These are phyloP conservation scores for Gossypium thurberi DNA, from an alignment of 345 rosid species.

Conservation along the genomic window DNA sequence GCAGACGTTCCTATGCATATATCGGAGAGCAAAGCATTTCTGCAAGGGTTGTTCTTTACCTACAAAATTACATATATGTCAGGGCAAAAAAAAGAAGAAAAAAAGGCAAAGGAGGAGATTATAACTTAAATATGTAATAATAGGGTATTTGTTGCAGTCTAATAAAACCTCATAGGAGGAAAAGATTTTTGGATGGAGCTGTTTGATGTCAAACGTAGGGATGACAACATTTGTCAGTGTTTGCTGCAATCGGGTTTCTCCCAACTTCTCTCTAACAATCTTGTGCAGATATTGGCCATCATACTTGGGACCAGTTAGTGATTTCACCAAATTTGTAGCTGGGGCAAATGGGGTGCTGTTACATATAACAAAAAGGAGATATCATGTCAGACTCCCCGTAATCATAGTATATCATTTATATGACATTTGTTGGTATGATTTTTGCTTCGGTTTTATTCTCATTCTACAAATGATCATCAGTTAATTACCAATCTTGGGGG, in stretches of 20 bases:
- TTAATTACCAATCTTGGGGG: conserved; percentile 14
- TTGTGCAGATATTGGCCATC: conserved; percentile 34
- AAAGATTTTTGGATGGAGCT: conserved; percentile 44
- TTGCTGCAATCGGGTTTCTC: conserved; percentile 24
- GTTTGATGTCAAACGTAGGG: conserved; percentile 49
- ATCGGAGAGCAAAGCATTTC: conserved; percentile 39
- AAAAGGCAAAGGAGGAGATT: not conserved
- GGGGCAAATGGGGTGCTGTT: not conserved
- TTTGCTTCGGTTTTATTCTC: no score
- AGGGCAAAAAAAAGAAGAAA: no score
- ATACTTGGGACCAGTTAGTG: conserved; percentile 35
- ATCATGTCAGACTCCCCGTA: not conserved
- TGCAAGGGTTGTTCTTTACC: conserved; percentile 26
- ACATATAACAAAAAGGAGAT: not conserved
- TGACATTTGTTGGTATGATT: not conserved
- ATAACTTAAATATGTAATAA: not conserved
- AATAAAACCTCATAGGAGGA: conserved; percentile 32
- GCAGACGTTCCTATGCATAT: conserved; percentile 48
- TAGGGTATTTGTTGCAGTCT: not conserved
- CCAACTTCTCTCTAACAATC: conserved; percentile 30
- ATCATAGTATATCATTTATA: not conserved
- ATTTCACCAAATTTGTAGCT: conserved; percentile 8
- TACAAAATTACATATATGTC: not conserved
- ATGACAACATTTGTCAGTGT: conserved; percentile 41
- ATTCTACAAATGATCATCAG: no score